Percentiles rank a stretch among this genome's conserved stretches.
Evolutionary conservation across 2,329 filamentous ascomycete species (phyloP).

Genomic region (Sporothrix globosa): DNA sequence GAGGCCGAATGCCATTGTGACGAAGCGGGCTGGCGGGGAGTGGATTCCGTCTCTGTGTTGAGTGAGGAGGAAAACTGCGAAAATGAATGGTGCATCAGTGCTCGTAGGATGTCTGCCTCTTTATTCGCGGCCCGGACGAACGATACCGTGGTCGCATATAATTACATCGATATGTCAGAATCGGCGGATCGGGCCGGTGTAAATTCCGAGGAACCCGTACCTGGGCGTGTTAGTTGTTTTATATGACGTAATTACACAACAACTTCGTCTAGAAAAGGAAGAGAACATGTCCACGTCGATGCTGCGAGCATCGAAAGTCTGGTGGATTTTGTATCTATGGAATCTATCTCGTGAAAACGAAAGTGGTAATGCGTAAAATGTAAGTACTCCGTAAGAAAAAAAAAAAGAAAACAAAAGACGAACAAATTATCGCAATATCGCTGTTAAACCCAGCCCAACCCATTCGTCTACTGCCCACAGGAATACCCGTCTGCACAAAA

Average conservation of each 20-base stretch:
- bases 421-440: background rate
- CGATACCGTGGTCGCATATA: background rate
- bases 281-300: background rate
- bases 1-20: constrained; percentile 9
- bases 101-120: background rate
- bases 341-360: background rate
- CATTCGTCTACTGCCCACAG: background rate
- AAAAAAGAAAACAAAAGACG: background rate
- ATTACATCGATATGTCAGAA: background rate
- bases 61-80: background rate
- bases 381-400: too few species aligned
- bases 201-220: background rate
- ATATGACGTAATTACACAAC: background rate
- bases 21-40: too few species aligned
- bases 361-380: background rate
- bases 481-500: too few species aligned
- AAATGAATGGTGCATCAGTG: background rate
- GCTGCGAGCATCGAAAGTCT: background rate
- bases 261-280: background rate
- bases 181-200: constrained; percentile 4
- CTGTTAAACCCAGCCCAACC: background rate
- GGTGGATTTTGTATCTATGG: constrained; percentile 5
- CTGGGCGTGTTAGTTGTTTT: too few species aligned
- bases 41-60: too few species aligned
- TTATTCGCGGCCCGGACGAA: background rate